Base-by-base conservation (phyloP, 2,329 filamentous ascomycete genomes). In the Clarireedia homoeocarpa region DNA sequence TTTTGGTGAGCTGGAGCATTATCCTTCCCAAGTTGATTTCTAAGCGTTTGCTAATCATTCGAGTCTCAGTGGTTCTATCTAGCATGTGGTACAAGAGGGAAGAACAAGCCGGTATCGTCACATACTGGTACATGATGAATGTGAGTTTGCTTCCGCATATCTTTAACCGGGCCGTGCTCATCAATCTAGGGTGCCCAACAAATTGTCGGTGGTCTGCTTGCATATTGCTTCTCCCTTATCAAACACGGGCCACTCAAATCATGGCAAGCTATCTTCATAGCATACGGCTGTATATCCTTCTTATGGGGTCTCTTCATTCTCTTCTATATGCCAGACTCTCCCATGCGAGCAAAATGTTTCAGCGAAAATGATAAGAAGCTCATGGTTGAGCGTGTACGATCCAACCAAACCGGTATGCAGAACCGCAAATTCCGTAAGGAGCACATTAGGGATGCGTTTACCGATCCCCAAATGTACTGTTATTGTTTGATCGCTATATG, bases 31-130 rank as follows among this genome's bases (percentile, higher is more conserved):
- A 6, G n/a, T 17, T 20, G 5, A n/a, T 42, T 42, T 42, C 2
- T 42, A 42, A 20, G 6, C n/a, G 39, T 20, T 42, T 42, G 17
- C 17, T n/a, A 5, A 42, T 42, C 15, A n/a, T 2, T 42, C 7
- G 39, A 42, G 4, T n/a, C 6, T 20, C 23, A 46, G 46, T 54
- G 3, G 52, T 54, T 17, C 75, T 89, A 60, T 86, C 83, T 2
- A 79, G 75, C 4, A 83, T 87, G 71, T 89, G 85, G 85, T 89
- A 88, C 64, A 88, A 86, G 2, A 84, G 84, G 66, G 76, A 77
- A 53, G 85, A 89, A 67, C 85, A 88, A 71, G 82, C 82, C 2
- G 73, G 75, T 1, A 80, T 80, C 1, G 79, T 78, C 2, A 78
- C 86, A 53, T 88, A 64, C 55, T 68, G 66, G 66, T 87, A 86